Conservation (phyloP, 2,329 filamentous ascomycete genomes). For the Epichloe baconii region DNA sequence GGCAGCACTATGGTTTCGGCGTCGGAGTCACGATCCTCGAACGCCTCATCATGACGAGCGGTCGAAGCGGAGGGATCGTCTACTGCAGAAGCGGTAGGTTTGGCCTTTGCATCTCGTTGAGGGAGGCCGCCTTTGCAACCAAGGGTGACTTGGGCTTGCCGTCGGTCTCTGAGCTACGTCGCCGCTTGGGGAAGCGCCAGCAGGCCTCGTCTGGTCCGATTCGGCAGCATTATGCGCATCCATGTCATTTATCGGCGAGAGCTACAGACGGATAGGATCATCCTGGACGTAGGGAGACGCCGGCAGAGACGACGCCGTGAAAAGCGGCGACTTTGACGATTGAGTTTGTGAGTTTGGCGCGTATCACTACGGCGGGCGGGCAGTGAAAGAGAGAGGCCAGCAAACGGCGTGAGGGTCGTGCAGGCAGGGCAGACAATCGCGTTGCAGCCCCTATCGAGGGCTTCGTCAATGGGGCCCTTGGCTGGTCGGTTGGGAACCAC, state of each 20-base stretch:
- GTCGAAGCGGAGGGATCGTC: slow-evolving; percentile 3
- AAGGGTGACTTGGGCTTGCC: slow-evolving; percentile 9
- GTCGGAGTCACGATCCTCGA: slow-evolving; percentile 51
- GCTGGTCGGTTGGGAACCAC: neutral
- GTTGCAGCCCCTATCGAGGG: slow-evolving; percentile 5
- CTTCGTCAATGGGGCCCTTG: neutral
- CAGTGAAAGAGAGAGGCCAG: neutral
- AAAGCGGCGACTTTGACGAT: slow-evolving; percentile 1
- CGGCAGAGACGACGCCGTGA: slow-evolving; percentile 6
- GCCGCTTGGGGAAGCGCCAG: slow-evolving; percentile 38
- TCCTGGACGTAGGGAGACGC: slow-evolving; percentile 31
- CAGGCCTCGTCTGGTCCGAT: slow-evolving; percentile 46
- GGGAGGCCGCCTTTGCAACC: slow-evolving; percentile 7
- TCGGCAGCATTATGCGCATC: slow-evolving; percentile 56
- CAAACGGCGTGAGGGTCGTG: neutral
- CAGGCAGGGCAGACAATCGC: slow-evolving; percentile 7
- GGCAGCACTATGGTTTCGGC: slow-evolving; percentile 59
- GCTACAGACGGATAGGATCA: slow-evolving; percentile 41
- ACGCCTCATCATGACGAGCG: slow-evolving; percentile 22
- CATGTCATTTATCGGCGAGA: slow-evolving; percentile 50
- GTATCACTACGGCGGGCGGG: neutral
- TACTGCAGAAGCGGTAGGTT: neutral
- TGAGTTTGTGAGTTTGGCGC: neutral
- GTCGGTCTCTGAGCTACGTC: slow-evolving; percentile 15
- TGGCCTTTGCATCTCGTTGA: slow-evolving; percentile 6